phyloP scores from a whole-genome alignment of 1,284 basidiomycete species.

The Ganoderma leucocontextum region DNA sequence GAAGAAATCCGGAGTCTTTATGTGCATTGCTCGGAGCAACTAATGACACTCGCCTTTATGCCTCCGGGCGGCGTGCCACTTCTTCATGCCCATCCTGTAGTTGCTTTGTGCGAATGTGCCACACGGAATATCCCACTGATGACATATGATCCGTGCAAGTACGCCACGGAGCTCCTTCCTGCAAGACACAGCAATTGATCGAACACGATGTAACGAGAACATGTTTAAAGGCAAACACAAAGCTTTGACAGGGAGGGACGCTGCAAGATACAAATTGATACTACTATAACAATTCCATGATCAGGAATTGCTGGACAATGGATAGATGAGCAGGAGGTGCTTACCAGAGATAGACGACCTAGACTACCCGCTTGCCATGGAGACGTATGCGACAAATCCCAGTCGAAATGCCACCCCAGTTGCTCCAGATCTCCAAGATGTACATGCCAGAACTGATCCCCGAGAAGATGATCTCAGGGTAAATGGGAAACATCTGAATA shows the following conservation, averaged over 20 bases:
- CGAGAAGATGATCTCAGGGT: neutral
- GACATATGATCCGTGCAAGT: neutral
- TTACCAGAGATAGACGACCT: neutral
- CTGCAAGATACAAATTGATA: neutral
- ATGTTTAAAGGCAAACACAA: too few relatives aligned
- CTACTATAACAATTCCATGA: neutral
- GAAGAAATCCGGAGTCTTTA: neutral
- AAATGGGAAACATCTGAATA: neutral
- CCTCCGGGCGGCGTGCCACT: neutral
- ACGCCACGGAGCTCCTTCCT: neutral
- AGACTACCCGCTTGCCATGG: neutral
- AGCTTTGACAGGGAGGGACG: neutral
- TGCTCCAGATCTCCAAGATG: neutral
- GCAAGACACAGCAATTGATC: neutral
- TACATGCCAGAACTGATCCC: neutral
- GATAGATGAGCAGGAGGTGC: neutral
- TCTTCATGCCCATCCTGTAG: neutral
- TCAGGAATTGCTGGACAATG: neutral
- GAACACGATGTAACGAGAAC: too few relatives aligned
- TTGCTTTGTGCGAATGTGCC: neutral
- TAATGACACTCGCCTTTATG: neutral
- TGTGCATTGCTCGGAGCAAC: neutral
- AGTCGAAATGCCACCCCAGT: neutral
- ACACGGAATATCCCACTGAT: neutral
- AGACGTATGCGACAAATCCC: neutral